Percentiles rank a stretch among this genome's conserved stretches.
phyloP scores from a whole-genome alignment of 2,329 filamentous ascomycete species.

The Beauveria scarabaeidicola region DNA sequence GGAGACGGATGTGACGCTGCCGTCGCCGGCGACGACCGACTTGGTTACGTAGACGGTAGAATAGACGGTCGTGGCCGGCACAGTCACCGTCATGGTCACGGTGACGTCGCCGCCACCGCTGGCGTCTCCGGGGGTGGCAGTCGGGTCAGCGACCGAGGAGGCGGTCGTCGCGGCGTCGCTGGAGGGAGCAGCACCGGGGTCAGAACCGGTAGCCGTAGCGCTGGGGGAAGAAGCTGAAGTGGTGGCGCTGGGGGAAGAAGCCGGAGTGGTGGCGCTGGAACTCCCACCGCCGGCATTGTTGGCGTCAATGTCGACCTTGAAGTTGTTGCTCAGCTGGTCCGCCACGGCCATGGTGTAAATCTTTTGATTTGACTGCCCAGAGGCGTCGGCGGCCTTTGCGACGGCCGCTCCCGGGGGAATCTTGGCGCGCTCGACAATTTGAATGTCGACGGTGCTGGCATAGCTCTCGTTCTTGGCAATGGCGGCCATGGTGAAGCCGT shows the following conservation, averaged over 20 bases:
- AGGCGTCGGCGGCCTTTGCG: constrained; percentile 17
- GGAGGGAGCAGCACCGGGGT: constrained; percentile 12
- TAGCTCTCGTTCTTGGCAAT: constrained; percentile 34
- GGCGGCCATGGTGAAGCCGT: constrained; percentile 27
- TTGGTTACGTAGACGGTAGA: constrained; percentile 23
- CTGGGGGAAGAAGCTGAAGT: constrained; percentile 4
- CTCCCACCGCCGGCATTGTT: constrained; percentile 14
- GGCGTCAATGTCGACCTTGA: constrained; percentile 32
- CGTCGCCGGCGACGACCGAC: background rate
- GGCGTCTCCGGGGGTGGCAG: constrained; percentile 4
- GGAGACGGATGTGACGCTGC: background rate
- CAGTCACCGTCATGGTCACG: constrained; percentile 29
- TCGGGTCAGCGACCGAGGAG: background rate
- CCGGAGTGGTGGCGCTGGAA: background rate
- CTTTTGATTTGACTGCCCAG: constrained; percentile 30
- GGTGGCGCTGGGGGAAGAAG: background rate
- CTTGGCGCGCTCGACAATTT: constrained; percentile 20
- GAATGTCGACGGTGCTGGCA: constrained; percentile 32
- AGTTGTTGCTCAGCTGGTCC: constrained; percentile 37
- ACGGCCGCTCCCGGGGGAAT: constrained; percentile 10
- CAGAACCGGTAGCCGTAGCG: constrained; percentile 8
- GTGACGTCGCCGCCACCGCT: constrained; percentile 14
- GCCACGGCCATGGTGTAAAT: constrained; percentile 36
- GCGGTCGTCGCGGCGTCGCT: background rate
- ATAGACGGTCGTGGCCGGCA: constrained; percentile 29